Evolutionary conservation across 2,329 filamentous ascomycete species (phyloP).

Genomic region (Epichloe gansuensis): DNA sequence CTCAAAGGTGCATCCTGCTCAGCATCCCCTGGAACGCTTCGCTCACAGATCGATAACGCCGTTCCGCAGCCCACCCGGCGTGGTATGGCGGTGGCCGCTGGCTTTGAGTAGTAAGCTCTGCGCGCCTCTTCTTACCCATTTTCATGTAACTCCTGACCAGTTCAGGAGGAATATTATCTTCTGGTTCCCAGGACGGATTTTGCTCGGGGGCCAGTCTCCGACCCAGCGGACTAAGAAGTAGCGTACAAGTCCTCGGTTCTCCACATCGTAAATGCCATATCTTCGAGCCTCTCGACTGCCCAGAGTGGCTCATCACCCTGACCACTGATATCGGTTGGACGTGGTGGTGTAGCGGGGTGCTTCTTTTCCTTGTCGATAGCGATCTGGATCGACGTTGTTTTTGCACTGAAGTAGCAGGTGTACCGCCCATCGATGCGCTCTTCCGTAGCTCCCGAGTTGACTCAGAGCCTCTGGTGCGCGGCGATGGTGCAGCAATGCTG

Average conservation of each 20-base stretch:
- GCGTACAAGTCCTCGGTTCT: conserved; percentile 24
- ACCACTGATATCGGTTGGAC: neutral
- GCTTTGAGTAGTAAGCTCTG: conserved; percentile 2
- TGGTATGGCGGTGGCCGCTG: neutral
- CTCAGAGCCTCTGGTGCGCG: neutral
- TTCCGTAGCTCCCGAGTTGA: neutral
- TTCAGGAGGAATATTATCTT: conserved; percentile 32
- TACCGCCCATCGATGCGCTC: neutral
- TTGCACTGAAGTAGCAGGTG: neutral
- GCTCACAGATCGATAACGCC: conserved; percentile 17
- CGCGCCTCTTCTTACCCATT: conserved; percentile 14
- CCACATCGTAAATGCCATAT: conserved; percentile 25
- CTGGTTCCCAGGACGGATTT: conserved; percentile 48
- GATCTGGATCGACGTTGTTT: neutral
- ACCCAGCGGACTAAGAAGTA: conserved; percentile 44
- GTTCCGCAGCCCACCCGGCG: too few species aligned
- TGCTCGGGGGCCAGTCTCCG: conserved; percentile 44
- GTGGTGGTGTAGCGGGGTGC: neutral
- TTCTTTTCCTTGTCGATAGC: neutral
- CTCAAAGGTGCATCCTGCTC: neutral
- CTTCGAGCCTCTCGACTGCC: conserved; percentile 34
- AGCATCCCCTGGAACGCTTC: neutral
- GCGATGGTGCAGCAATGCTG: neutral
- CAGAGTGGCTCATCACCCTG: conserved; percentile 20
- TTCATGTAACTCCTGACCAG: conserved; percentile 31